Evolutionary conservation across 768 basidiomycete species (phyloP), one percentile per base, ranked within the genome.

Genomic region (Auricularia auricula-judae): DNA sequence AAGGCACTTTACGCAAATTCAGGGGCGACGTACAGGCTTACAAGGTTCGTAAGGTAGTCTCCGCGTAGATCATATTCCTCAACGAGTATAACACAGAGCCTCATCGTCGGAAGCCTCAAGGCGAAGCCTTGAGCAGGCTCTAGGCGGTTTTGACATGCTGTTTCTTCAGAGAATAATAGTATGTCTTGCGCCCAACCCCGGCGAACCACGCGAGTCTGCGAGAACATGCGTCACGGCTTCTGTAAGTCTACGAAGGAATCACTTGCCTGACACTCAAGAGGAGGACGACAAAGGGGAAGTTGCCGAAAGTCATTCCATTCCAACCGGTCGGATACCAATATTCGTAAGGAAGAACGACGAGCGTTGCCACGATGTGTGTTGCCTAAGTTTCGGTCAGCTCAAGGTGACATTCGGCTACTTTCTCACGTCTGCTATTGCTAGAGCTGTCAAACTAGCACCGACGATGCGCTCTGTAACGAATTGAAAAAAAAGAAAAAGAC

Each of bases 1-100:
- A 93, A 71, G 86, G 83, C 62, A 87, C 86, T 0, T 89, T 92
- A 36, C 77, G 76, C 65, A 91, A 92, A 74, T 96, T 93, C 79
- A 84, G 77, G 74, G 93, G 93, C 44, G 94, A 97, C 70, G 94
- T 97, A 0, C 84, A 91, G 70, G 85, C 83, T 11, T 97, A 97
- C 81, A 97, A 96, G 88, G 91, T 86, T 62, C 66, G 77, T 69
- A 10, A 35, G 34, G 47, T 7, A 7, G 36, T 21, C 23, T 43
- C 56, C 43, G 0, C 23, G 16, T 3, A 4, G 23, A 4, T n/a
- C 36, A 39, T 21, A 62, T 47, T 35, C 18, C 16, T 51, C 42
- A 65, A 63, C 51, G 43, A 33, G 21, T 8, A n/a, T 47, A 62
- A 64, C 21, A 73, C 47, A 87, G 89, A 86, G 82, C 66, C 77